A percentile compares a stretch with the other conserved stretches of the same genome.
phyloP scores from a whole-genome alignment of 768 basidiomycete species.

The Boletus barrowsii region DNA sequence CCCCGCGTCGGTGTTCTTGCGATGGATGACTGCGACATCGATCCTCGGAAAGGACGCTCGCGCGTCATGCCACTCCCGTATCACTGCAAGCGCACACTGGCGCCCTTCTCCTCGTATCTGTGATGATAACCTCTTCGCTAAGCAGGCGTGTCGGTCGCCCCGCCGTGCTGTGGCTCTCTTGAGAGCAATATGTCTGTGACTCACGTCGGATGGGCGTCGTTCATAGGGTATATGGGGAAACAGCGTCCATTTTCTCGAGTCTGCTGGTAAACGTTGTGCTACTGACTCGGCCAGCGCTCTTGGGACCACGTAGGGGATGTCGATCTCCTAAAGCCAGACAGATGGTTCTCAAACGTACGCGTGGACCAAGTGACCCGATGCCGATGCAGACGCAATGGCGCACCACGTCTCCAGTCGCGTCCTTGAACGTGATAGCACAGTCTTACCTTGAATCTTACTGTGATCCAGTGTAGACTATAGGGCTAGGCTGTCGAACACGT shows the following conservation, averaged over 20 bases:
- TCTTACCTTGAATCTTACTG: too few species aligned
- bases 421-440: too few species aligned
- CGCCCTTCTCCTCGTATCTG: not conserved
- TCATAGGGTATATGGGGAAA: too few species aligned
- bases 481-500: too few species aligned
- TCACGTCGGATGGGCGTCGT: too few species aligned
- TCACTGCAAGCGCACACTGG: not conserved
- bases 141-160: not conserved
- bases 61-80: constrained; percentile 10
- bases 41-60: constrained; percentile 36
- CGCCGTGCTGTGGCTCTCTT: not conserved
- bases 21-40: constrained; percentile 77
- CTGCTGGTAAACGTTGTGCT: not conserved
- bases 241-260: not conserved
- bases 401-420: too few species aligned
- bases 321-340: not conserved
- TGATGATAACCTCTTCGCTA: not conserved
- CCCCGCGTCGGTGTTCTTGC: constrained; percentile 49
- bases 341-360: too few species aligned
- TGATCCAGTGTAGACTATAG: too few species aligned
- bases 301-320: not conserved
- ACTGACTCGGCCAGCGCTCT: not conserved
- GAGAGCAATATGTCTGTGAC: too few species aligned
- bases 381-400: too few species aligned
- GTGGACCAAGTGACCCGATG: too few species aligned